Evolutionary conservation across 106 monocot genomes (phyloP), one percentile per base, ranked within the genome.

Genomic region (Iris macrosiphon): DNA sequence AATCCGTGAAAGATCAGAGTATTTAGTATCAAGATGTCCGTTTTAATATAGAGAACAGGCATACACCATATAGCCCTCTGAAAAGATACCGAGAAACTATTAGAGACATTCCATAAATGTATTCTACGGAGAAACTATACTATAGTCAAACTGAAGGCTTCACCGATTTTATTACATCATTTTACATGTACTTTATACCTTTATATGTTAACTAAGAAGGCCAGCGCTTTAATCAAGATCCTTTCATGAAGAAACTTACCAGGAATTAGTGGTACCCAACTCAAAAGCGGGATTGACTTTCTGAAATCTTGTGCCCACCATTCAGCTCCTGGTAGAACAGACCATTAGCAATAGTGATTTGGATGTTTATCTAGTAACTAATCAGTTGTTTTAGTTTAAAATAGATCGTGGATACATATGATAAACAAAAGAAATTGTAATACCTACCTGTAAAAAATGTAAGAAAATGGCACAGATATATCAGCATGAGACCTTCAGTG

Each of bases 271-370:
- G 78, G 70, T 8, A 85, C 49, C 91, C 81, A 85, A 46, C 76
- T 77, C 39, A 79, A 45, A 53, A 83, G 41, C 31, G 87, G 82
- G 22, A 92, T 61, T 22, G 87, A 77, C 49, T 79, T 82, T 37
- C 92, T 78, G 39, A 92, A 92, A 61, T 79, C 86, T 62, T 92
- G 92, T 25, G 92, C 86, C 92, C 92, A 92, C 92, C 92, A 92
- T 62, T 96, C 85, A 70, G 95, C 89, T 33, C 95, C 95, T 96
- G 71, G 61, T 51, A 64, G 13, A 59, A 62, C 12, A 10, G 24
- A 57, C 12, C 39, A 39, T 57, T 25, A 57, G 23, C 23, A 32
- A 11, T 57, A 40, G 24, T 57, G 57, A 60, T 26, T 57, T 25
- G 25, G 40, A 35, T 29, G 24, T 9, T 26, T 20, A 26, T 40